A percentile compares a stretch with the other conserved stretches of the same genome.
Conservation (phyloP, 2,329 filamentous ascomycete species). For the Aspergillus niger region DNA sequence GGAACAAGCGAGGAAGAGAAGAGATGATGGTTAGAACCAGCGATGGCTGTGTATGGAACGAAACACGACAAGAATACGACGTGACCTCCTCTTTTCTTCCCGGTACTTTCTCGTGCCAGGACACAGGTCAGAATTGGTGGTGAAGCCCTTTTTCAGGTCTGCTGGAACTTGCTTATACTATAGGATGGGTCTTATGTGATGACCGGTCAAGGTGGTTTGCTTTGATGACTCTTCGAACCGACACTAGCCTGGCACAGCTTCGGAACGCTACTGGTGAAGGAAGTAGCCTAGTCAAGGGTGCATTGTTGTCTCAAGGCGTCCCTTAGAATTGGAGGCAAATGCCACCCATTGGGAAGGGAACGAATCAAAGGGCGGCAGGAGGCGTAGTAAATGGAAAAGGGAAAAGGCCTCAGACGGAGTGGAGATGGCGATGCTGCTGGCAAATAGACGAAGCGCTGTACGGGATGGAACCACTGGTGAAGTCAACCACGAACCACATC, state of each 20-base stretch:
- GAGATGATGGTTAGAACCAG: background rate
- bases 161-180: background rate
- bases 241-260: background rate
- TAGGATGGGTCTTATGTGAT: background rate
- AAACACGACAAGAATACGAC: too few species aligned
- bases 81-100: too few species aligned
- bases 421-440: conserved; percentile 13
- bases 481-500: conserved; percentile 19
- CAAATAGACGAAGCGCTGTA: conserved; percentile 14
- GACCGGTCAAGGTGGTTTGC: background rate
- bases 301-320: background rate
- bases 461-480: conserved; percentile 19
- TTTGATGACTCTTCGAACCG: background rate
- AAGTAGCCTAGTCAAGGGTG: background rate
- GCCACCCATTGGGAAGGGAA: conserved; percentile 4
- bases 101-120: too few species aligned
- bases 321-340: conserved; percentile 9
- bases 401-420: conserved; percentile 16
- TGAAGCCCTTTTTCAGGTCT: too few species aligned
- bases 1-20: background rate
- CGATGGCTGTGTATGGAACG: background rate
- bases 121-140: too few species aligned
- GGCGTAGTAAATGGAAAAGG: conserved; percentile 5
- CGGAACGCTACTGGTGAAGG: background rate
- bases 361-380: background rate